Base-by-base conservation (phyloP, 768 basidiomycete species). In the Leccinellum rugosiceps region DNA sequence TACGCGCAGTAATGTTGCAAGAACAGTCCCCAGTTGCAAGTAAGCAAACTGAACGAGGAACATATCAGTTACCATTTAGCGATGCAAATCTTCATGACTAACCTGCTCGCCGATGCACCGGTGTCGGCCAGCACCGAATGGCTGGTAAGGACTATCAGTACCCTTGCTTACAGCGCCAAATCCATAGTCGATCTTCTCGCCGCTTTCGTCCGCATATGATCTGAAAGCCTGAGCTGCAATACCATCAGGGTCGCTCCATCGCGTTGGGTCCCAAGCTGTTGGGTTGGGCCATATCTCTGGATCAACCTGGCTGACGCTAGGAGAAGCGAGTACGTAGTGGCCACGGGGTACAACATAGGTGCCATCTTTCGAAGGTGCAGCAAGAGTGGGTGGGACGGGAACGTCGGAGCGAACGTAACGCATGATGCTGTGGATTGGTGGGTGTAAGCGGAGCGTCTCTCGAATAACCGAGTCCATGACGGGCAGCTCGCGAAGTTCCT, bases 141-240 rank as follows among this genome's bases (percentile, higher is more conserved):
- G 97, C 70, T 97, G 92, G 72, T 98, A 98, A 50, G 92, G 93
- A 64, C 88, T 92, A 56, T 95, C 92, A 6, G 95, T 98, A 50
- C 95, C 95, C 76, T 98, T 98, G 77, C 88, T 92, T 52, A 99
- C 90, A 58, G 87, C 84, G 53, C 97, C 97, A 72, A 92, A 99
- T 2, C 97, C 97, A 67, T 88, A 99, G 73, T 99, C 97, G 59
- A 98, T 78, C 78, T 94, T 94, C 73, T 96, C 92, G 56, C 92
- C 89, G 31, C 74, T 72, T 64, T 86, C 86, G 64, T 90, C 90
- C 41, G 76, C 73, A 67, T 97, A 94, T 62, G 81, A 79, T 65
- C 83, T 84, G 66, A 84, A 84, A 15, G 93, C 93, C 68, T 85
- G 80, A 25, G 86, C 86, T 4, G 92, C 93, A 43, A 89, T 80